Base-by-base conservation (phyloP, 768 basidiomycete species). In the Mycena galopus region DNA sequence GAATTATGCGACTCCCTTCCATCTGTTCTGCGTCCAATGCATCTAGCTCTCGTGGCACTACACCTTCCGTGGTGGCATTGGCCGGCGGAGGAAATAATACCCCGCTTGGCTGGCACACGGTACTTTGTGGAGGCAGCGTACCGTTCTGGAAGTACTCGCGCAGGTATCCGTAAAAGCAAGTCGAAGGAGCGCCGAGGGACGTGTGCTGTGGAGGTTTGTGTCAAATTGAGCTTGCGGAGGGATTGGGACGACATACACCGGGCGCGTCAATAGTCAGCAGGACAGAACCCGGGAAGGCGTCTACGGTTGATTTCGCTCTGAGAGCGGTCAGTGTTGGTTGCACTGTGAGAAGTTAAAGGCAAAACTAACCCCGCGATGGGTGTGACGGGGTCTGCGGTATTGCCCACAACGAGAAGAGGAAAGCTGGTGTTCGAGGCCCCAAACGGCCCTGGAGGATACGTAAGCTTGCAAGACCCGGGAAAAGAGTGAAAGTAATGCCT, bases 381-480 rank as follows among this genome's bases (percentile, higher is more conserved):
- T 23, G 76, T 77, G n/a, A 73, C 72, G 10, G 76, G 76, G 44
- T 77, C 76, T 73, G 57, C 68, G 14, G 68, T 69, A 21, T n/a
- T n/a, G n/a, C n/a, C n/a, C n/a, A n/a, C n/a, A n/a, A n/a, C n/a
- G n/a, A n/a, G n/a, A n/a, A n/a, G 57, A 3, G 30, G 39, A 12
- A 58, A 25, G 63, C 47, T 37, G 25, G 44, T 35, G 16, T 19
- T n/a, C 16, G 42, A 27, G 29, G 55, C 12, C 33, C 27, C 0
- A 6, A 65, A 33, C 8, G 42, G 32, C 78, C 83, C 72, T 77
- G 88, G 88, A 77, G 75, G 77, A 90, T 88, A 70, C 91, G 91
- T 30, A 90, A 78, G 85, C 83, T 87, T 89, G 88, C 0, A 82
- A 86, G 16, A 93, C 78, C n/a, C 19, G n/a, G 33, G 51, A 53